These are phyloP conservation scores for Solanum neorickii DNA, from an alignment of 257 asterid species.

Conservation along the genomic window DNA sequence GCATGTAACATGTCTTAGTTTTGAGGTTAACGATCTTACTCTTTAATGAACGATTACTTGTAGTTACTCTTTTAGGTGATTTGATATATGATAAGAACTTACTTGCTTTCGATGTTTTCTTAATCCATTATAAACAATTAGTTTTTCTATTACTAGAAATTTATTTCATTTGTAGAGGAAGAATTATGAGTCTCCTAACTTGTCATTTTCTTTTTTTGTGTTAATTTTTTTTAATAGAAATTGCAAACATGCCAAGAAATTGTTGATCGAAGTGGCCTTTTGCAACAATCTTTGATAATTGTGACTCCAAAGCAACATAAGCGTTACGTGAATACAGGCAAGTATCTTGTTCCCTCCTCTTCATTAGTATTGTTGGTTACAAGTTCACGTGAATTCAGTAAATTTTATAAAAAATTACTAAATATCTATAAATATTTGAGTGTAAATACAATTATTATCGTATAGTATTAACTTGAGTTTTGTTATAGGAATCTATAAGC, in stretches of 20 bases:
- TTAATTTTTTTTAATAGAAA: slow-evolving; percentile 15
- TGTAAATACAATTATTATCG: not conserved
- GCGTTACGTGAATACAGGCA: slow-evolving; percentile 42
- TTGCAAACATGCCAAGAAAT: slow-evolving; percentile 25
- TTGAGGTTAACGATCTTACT: not conserved
- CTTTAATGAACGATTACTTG: not conserved
- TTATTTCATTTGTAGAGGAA: not conserved
- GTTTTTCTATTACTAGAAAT: not conserved
- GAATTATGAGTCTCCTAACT: not conserved
- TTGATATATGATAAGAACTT: not conserved
- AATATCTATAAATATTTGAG: not conserved
- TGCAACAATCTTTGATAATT: slow-evolving; percentile 18
- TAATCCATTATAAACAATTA: not conserved
- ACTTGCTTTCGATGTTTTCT: not conserved
- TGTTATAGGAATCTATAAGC: not conserved
- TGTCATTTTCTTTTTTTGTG: not conserved
- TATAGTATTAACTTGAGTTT: not conserved
- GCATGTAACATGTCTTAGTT: not conserved
- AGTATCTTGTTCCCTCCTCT: not conserved
- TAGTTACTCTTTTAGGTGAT: not conserved
- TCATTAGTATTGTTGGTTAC: not conserved
- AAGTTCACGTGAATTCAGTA: not conserved
- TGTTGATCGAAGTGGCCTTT: slow-evolving; percentile 24
- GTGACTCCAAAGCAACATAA: slow-evolving; percentile 23
- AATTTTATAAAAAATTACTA: not conserved